phyloP scores from a whole-genome alignment of 108 stramenopile species.

The Nitzschia sp. region DNA sequence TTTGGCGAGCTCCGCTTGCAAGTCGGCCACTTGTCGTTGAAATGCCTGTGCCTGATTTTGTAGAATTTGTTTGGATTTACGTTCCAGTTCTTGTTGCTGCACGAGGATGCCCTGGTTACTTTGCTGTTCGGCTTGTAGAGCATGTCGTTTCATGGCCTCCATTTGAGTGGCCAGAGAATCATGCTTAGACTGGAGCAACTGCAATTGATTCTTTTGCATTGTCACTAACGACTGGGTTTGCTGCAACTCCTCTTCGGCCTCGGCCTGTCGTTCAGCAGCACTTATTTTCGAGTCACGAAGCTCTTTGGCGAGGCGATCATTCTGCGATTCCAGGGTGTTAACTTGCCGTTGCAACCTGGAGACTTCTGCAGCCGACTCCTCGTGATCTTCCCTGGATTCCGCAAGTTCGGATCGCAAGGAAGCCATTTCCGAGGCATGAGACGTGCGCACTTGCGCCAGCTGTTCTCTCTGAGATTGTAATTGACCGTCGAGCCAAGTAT shows the following conservation, averaged over 20 bases:
- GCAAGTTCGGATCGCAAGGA: conserved; percentile 42
- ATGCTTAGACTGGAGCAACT: conserved; percentile 46
- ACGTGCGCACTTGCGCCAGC: conserved; percentile 30
- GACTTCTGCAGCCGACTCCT: conserved; percentile 31
- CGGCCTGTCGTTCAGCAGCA: conserved; percentile 38
- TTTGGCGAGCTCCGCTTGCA: conserved; percentile 49
- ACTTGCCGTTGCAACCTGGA: conserved; percentile 29
- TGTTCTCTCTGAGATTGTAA: conserved; percentile 38
- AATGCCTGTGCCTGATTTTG: conserved; percentile 47
- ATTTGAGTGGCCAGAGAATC: conserved; percentile 44
- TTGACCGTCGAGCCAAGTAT: conserved; percentile 69
- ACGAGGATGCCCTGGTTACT: conserved; percentile 26
- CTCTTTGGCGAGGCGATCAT: conserved; percentile 38
- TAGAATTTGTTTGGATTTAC: conserved; percentile 44
- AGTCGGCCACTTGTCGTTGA: conserved; percentile 35
- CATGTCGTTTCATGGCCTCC: conserved; percentile 46
- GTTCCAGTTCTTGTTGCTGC: conserved; percentile 35
- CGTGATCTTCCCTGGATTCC: conserved; percentile 28
- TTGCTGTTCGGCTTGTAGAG: conserved; percentile 52
- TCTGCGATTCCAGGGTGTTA: conserved; percentile 35
- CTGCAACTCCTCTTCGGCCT: conserved; percentile 49
- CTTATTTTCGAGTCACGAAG: conserved; percentile 47
- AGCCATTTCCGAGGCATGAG: conserved; percentile 39
- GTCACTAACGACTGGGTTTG: conserved; percentile 56
- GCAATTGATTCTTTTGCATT: conserved; percentile 67